Evolutionary conservation across 345 rosid genomes (phyloP).

Genomic region (Physaria fendleri): DNA sequence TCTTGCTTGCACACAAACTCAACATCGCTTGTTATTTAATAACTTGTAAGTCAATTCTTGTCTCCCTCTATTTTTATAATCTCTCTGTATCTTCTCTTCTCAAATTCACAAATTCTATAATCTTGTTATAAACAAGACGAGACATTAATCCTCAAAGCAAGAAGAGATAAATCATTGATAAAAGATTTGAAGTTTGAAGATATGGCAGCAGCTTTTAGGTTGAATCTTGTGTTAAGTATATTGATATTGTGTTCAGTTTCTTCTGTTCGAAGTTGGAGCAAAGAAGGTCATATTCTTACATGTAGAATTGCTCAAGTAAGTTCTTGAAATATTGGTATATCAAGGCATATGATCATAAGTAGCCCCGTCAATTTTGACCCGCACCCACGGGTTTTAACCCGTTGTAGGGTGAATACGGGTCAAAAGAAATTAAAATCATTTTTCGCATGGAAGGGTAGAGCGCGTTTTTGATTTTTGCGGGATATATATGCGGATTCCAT

Average conservation of each 20-base stretch:
- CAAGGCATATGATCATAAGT: too few species aligned
- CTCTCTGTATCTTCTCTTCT: neutral
- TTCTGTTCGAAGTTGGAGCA: conserved; percentile 66
- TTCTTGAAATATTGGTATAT: neutral
- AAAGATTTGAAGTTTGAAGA: neutral
- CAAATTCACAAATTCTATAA: conserved; percentile 12
- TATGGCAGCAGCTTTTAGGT: conserved; percentile 18
- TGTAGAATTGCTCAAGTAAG: conserved; percentile 86
- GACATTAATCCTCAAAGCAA: neutral
- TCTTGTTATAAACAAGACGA: neutral
- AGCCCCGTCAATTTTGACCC: too few species aligned
- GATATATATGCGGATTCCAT: too few species aligned
- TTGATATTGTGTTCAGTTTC: conserved; percentile 35
- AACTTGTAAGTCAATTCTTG: conserved; percentile 9
- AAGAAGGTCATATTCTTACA: conserved; percentile 84
- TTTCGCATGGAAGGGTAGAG: too few species aligned
- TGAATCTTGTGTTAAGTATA: conserved; percentile 24
- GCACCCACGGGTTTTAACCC: too few species aligned
- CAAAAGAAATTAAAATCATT: too few species aligned
- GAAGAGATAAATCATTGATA: conserved; percentile 24
- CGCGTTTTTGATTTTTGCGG: too few species aligned
- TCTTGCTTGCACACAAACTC: conserved; percentile 58
- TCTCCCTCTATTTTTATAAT: conserved; percentile 11
- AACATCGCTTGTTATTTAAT: conserved; percentile 17
- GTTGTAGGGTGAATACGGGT: too few species aligned